These are phyloP conservation scores for Fusarium guadeloupense DNA, from an alignment of 2,329 filamentous ascomycete genomes.

Conservation along the genomic window DNA sequence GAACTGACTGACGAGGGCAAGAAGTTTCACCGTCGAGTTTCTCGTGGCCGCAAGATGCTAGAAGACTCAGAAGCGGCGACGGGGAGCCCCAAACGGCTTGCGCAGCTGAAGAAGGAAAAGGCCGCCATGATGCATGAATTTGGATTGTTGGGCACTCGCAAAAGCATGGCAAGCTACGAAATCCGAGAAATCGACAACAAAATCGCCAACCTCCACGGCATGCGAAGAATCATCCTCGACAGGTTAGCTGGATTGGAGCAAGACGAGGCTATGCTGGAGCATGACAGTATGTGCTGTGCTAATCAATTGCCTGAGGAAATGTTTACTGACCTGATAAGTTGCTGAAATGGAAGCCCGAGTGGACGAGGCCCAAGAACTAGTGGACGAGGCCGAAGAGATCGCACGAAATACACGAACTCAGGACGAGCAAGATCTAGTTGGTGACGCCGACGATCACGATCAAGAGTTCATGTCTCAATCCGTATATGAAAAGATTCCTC, in stretches of 20 bases:
- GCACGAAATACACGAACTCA: constrained; percentile 61
- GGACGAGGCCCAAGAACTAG: constrained; percentile 68
- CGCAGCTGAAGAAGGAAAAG: constrained; percentile 81
- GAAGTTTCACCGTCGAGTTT: constrained; percentile 75
- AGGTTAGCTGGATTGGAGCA: constrained; percentile 86
- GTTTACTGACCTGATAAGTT: constrained; percentile 58
- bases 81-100: constrained; percentile 72
- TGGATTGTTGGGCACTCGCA: constrained; percentile 90
- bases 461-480: constrained; percentile 93
- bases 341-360: constrained; percentile 69
- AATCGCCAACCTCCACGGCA: constrained; percentile 89
- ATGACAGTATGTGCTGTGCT: constrained; percentile 72
- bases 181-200: constrained; percentile 98
- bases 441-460: constrained; percentile 59
- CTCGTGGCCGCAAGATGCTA: constrained; percentile 80
- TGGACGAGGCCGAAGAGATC: constrained; percentile 67
- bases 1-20: constrained; percentile 74
- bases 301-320: background rate
- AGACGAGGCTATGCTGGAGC: constrained; percentile 89
- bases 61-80: constrained; percentile 66
- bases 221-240: constrained; percentile 92
- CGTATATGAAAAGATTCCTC: constrained; percentile 91
- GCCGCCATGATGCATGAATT: constrained; percentile 82
- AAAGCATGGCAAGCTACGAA: constrained; percentile 97
- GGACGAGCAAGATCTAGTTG: constrained; percentile 63